Evolutionary conservation across 805 yeast species (phyloP), one percentile per base, ranked within the genome.

Genomic region (Teunomyces cretensis): DNA sequence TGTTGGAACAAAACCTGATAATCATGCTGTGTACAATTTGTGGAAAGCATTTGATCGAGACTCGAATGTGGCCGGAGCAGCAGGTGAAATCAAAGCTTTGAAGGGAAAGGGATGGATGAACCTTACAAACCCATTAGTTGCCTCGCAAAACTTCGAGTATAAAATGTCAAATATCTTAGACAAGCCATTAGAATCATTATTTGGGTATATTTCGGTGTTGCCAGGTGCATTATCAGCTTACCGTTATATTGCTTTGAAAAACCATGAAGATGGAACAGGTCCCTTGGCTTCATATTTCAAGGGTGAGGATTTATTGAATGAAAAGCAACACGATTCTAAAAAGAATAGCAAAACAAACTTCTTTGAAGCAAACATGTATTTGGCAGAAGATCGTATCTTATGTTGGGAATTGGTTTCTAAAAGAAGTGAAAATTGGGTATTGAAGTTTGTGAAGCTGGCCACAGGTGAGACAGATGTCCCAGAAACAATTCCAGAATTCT

Each of bases 11-110:
- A 82, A 85, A 57, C 96, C 98, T n/a, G 90, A 89, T 52, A 78
- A 80, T 39, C 83, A 86, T 43, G 92, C 98, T 0, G 74, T 92
- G 19, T 95, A 94, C 60, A 94, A 92, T 55, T 72, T 94, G 48
- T 94, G 99, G 99, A 94, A 94, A 65, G 96, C 97, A 0, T 94
- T 94, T 65, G 99, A 94, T 64, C 78, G 83, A 54, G 97, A 94
- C 61, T 90, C 97, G 1, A 91, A 92, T 57, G 96, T 94, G 43
- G 99, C 97, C 0, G 99, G 99, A 51, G 99, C 96, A 1, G 97
- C 98, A 11, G 99, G 99, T 50, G 98, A 94, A 65, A 91, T 94
- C 60, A 86, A 86, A 50, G 89, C 98, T 0, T 85, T 92, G 88
- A 90, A 89, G 57, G 99, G 99, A 36, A 86, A 83, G 56, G 86